Base-by-base conservation (phyloP, 2,329 filamentous ascomycete genomes). In the Botrytis elliptica region DNA sequence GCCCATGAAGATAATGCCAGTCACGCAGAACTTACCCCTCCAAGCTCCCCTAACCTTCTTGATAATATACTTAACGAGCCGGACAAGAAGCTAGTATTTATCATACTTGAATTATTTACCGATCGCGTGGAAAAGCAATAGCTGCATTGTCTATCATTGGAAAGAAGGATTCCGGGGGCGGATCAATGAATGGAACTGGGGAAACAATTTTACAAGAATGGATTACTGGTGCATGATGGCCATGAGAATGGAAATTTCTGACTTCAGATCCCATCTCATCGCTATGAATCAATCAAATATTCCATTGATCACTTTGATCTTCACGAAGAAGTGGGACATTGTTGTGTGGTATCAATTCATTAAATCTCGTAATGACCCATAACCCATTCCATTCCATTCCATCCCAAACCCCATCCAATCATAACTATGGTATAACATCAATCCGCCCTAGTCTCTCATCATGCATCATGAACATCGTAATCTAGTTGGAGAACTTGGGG, bases 401-500 rank as follows among this genome's bases (percentile, higher is more conserved):
- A 33, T 46, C 40, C 42, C 29, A 36, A 49, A 36, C 29, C 42
- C 16, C 42, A 36, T 36, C 18, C 62, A 29, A n/a, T 67, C 33
- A 67, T 67, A 55, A 52, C 9, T 16, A 57, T 29, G 25, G 49
- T 68, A 68, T 68, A 68, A 57, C n/a, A 55, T 22, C 10, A 33
- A 52, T 36, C 65, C 55, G 10, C 14, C 46, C 33, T 22, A 3
- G 2, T 44, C 12, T 40, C 25, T 6, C 40, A 22, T 20, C 25
- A 22, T 22, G 22, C 14, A 42, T 29, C 36, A 14, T 36, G 5
- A 6, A 49, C n/a, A 22, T 40, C 25, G 14, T 12, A 6, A 40
- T 42, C n/a, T 57, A 68, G 36, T 57, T 68, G 18, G 65, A 68
- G 36, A 68, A 68, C 49, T 68, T 68, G 18, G 65, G 18, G n/a